Conservation (phyloP, 805 yeast species). For the Candida peoriensis region DNA sequence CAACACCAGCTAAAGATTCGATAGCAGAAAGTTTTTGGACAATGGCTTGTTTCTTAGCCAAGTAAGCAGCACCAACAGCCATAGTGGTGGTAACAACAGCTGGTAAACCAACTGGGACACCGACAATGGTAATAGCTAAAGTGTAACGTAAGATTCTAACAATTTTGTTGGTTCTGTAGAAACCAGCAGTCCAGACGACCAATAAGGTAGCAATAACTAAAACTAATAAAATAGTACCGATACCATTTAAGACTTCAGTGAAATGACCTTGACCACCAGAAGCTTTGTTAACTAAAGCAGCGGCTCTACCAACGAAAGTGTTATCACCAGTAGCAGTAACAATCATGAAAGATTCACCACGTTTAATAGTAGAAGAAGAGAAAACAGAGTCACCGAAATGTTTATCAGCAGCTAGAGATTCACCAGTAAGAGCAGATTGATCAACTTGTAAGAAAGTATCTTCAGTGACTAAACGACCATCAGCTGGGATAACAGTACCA, state of each 20-base stretch:
- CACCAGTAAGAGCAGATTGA: conserved; percentile 97
- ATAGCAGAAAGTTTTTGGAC: conserved; percentile 95
- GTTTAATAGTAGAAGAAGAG: conserved; percentile 92
- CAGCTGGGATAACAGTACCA: conserved; percentile 90
- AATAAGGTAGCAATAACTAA: conserved; percentile 83
- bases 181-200: conserved; percentile 88
- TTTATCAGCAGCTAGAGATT: conserved; percentile 93
- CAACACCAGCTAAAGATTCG: conserved; percentile 97
- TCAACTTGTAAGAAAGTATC: conserved; percentile 86
- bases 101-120: conserved; percentile 98
- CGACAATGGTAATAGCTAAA: conserved; percentile 91
- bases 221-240: conserved; percentile 87
- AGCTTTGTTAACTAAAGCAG: conserved; percentile 93
- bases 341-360: conserved; percentile 93
- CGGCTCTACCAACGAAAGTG: conserved; percentile 96
- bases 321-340: conserved; percentile 94
- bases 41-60: conserved; percentile 95
- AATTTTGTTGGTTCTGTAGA: conserved; percentile 87
- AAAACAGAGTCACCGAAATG: conserved; percentile 79
- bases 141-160: conserved; percentile 89
- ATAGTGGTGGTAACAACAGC: conserved; percentile 97
- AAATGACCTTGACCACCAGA: conserved; percentile 92
- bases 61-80: conserved; percentile 99
- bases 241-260: conserved; percentile 96
- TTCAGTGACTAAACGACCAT: conserved; percentile 84